phyloP scores from a whole-genome alignment of 768 basidiomycete species.

The Hypsizygus marmoreus region DNA sequence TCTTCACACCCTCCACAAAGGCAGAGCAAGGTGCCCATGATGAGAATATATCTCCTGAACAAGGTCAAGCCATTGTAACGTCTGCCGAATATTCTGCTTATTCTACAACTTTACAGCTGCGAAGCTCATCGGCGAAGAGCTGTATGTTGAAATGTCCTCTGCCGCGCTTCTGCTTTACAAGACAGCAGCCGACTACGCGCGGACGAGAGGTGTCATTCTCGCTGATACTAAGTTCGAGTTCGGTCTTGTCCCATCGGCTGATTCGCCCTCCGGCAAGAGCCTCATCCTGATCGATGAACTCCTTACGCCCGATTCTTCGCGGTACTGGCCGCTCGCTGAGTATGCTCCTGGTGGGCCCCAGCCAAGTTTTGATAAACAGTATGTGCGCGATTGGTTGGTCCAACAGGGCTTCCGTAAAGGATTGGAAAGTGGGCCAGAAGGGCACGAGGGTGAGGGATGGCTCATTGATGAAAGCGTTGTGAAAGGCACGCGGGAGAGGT shows the following conservation, averaged over 20 bases:
- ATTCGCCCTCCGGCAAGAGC: conserved; percentile 27
- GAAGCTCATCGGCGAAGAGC: conserved; percentile 62
- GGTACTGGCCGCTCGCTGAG: conserved; percentile 86
- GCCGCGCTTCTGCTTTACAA: conserved; percentile 68
- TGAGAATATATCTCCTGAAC: conserved; percentile 89
- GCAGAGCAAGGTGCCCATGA: conserved; percentile 94
- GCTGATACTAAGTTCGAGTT: conserved; percentile 99
- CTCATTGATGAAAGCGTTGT: conserved; percentile 76
- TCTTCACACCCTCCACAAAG: conserved; percentile 98
- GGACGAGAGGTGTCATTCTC: conserved; percentile 80
- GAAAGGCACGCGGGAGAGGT: conserved; percentile 73
- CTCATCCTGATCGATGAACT: conserved; percentile 94
- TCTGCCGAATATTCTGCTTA: conserved; percentile 5
- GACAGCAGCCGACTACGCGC: conserved; percentile 74
- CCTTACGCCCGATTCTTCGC: conserved; percentile 96
- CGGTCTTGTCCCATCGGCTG: conserved; percentile 62
- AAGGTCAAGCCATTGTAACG: conserved; percentile 62
- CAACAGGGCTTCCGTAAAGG: conserved; percentile 73
- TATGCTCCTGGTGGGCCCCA: conserved; percentile 79
- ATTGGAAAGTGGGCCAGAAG: conserved; percentile 71
- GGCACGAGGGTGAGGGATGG: conserved; percentile 75
- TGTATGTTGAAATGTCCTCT: conserved; percentile 61
- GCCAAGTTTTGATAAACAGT: conserved; percentile 97
- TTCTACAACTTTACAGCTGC: conserved; percentile 46
- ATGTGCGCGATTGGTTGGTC: conserved; percentile 87